A percentile compares a stretch with the other conserved stretches of the same genome.
These are phyloP conservation scores for Astraeus odoratus DNA, from an alignment of 768 basidiomycete species.

Conservation along the genomic window DNA sequence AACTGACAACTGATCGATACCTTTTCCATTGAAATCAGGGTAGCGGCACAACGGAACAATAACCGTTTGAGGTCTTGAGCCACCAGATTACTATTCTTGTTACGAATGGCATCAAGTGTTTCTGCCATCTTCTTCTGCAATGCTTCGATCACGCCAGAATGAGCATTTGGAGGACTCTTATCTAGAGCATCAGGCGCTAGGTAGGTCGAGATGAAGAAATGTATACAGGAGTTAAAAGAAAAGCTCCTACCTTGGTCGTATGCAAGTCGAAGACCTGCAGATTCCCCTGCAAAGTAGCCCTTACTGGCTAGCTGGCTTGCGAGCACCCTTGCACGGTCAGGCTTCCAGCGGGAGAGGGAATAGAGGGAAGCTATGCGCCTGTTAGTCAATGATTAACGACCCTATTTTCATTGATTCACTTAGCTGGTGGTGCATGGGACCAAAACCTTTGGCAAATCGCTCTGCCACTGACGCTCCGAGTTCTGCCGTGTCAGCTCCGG, in stretches of 20 bases:
- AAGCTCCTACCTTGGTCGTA: constrained; percentile 47
- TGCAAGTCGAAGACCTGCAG: constrained; percentile 70
- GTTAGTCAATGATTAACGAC: constrained; percentile 2
- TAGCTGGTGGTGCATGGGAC: constrained; percentile 67
- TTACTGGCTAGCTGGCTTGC: constrained; percentile 86
- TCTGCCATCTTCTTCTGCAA: constrained; percentile 63
- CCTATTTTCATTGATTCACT: constrained; percentile 38
- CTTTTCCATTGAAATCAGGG: constrained; percentile 61
- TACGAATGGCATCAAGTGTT: constrained; percentile 60
- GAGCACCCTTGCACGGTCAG: constrained; percentile 76
- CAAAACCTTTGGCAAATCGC: constrained; percentile 76
- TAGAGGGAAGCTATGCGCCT: constrained; percentile 45
- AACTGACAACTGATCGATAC: constrained; percentile 27
- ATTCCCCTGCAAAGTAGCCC: constrained; percentile 85
- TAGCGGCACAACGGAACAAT: constrained; percentile 81
- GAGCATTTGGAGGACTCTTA: constrained; percentile 53
- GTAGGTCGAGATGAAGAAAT: constrained; percentile 1
- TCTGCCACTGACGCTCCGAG: constrained; percentile 88
- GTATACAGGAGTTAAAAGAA: not conserved
- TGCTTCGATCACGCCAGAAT: constrained; percentile 53
- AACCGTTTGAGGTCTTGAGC: constrained; percentile 80
- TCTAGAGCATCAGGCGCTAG: constrained; percentile 54
- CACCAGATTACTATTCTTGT: constrained; percentile 65
- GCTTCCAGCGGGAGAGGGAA: constrained; percentile 53
- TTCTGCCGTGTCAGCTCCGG: constrained; percentile 73